Evolutionary conservation across 257 asterid species (phyloP), one percentile per base, ranked within the genome.

Genomic region (Nicotiana knightiana): DNA sequence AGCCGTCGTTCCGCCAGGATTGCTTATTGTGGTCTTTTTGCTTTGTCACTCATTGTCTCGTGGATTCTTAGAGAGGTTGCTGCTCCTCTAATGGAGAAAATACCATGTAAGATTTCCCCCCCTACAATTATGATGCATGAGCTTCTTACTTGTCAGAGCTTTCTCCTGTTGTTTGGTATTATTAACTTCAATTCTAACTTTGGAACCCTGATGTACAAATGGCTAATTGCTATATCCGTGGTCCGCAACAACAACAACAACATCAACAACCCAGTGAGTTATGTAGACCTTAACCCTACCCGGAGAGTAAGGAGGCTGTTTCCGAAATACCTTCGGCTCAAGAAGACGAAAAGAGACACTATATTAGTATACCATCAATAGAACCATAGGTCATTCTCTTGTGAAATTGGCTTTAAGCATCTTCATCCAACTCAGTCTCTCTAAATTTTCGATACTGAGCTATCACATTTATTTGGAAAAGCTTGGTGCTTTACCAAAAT

Each of bases 51-150:
- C 81, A 75, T 93, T 18, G 98, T 93, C 51, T 90, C 98, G 4
- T 93, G 98, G 98, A 91, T 93, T 84, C 93, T 93, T 73, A 86
- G 98, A n/a, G 96, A 93, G 81, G 96, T 93, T 76, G 98, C 98
- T 76, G 94, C 98, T 0, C 98, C 98, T 61, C 89, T 93, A 70
- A 85, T 93, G 96, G 98, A 93, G 88, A 91, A 91, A 83, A 91
- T 93, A 15, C 98, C 98, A 4, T 93, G 98, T 93, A 82, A 84
- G 93, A 9, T 77, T 4, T 5, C 9, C 46, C 12, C 30, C 57
- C 54, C 5, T 15, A 81, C 76, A 33, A 48, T 35, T 3, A 5
- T 18, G n/a, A 54, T 54, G 8, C n/a, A 67, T 67, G 51, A 66
- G 75, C 26, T 6, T 73, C 68, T 2, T 16, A 21, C 15, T 35